Evolutionary conservation across 2,329 filamentous ascomycete species (phyloP).

Genomic region (Knoxdaviesia capensis): DNA sequence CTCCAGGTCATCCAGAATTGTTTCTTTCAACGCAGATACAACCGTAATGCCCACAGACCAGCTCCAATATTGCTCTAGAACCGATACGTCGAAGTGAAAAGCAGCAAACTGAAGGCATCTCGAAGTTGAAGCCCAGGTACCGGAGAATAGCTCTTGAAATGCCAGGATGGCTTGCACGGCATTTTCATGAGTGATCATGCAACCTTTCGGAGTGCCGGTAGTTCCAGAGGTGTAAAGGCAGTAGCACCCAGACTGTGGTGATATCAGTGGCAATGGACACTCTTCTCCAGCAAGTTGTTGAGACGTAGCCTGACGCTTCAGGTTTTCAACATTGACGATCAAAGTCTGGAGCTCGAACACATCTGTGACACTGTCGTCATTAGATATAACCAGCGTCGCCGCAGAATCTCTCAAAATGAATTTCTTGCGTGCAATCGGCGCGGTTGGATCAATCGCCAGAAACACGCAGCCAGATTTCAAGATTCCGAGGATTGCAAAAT

Average conservation of each 20-base stretch:
- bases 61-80: conserved; percentile 87
- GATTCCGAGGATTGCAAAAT: conserved; percentile 63
- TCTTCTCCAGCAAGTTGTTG: no score
- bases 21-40: conserved; percentile 60
- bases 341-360: conserved; percentile 11
- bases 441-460: conserved; percentile 57
- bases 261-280: conserved; percentile 3
- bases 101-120: conserved; percentile 87
- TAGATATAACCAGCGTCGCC: conserved; percentile 41
- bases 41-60: conserved; percentile 82
- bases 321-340: conserved; percentile 10
- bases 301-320: conserved; percentile 7
- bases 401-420: conserved; percentile 62
- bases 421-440: conserved; percentile 50
- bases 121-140: conserved; percentile 52
- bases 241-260: conserved; percentile 45
- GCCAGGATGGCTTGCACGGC: conserved; percentile 76
- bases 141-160: conserved; percentile 59
- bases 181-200: conserved; percentile 75
- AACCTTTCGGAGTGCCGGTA: conserved; percentile 72
- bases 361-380: conserved; percentile 8
- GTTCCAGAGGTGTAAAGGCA: conserved; percentile 79
- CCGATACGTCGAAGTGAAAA: conserved; percentile 85
- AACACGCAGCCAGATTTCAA: conserved; percentile 69
- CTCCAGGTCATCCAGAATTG: conserved; percentile 69